phyloP scores from a whole-genome alignment of 2,329 filamentous ascomycete genomes.

The Xylariaceae sp. region DNA sequence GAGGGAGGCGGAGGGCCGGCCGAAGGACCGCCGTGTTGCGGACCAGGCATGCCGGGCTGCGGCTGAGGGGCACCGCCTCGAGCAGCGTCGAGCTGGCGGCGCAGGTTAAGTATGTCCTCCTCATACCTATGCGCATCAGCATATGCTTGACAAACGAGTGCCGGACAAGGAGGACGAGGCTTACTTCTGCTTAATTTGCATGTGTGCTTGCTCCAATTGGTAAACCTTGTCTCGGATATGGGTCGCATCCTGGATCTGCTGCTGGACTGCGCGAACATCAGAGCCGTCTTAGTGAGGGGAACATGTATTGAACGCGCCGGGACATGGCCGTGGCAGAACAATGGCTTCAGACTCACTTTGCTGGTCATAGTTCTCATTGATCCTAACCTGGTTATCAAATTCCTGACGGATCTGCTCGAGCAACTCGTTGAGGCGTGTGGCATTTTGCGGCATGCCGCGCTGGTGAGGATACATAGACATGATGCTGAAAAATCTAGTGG shows the following conservation, averaged over 20 bases:
- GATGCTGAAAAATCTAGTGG: constrained; percentile 3
- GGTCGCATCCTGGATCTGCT: constrained; percentile 93
- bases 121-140: constrained; percentile 67
- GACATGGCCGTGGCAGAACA: neutral
- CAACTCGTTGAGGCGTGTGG: constrained; percentile 78
- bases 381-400: constrained; percentile 80
- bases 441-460: constrained; percentile 67
- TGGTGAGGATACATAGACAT: constrained; percentile 85
- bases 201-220: constrained; percentile 84
- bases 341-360: constrained; percentile 71
- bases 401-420: constrained; percentile 87
- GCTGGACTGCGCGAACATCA: constrained; percentile 61
- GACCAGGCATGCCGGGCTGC: constrained; percentile 60
- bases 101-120: constrained; percentile 80
- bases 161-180: constrained; percentile 27
- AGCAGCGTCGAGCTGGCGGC: constrained; percentile 79
- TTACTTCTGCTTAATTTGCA: constrained; percentile 88
- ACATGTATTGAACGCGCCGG: too few species aligned
- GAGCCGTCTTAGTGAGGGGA: neutral
- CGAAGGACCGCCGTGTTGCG: constrained; percentile 73
- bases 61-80: constrained; percentile 58
- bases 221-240: constrained; percentile 92
- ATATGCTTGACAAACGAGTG: neutral
- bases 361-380: constrained; percentile 85
- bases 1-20: constrained; percentile 73